These are phyloP conservation scores for Botrytis tulipae DNA, from an alignment of 2,329 filamentous ascomycete genomes.

Conservation along the genomic window DNA sequence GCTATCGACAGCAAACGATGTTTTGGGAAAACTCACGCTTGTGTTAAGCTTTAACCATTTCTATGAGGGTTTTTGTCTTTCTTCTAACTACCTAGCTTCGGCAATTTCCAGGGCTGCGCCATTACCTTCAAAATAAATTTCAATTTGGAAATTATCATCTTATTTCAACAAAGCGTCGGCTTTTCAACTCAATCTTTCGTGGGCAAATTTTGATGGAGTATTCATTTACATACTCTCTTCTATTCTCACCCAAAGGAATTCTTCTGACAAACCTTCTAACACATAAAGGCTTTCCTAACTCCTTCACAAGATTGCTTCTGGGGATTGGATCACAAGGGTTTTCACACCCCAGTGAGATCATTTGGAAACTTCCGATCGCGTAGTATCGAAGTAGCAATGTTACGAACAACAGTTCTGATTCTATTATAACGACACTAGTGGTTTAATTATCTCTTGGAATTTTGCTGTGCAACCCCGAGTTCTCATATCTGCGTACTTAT, in stretches of 20 bases:
- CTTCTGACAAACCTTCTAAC: neutral
- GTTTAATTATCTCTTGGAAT: neutral
- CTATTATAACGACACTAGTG: neutral
- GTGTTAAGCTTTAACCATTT: neutral
- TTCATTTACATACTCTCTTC: neutral
- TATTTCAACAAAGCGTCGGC: neutral
- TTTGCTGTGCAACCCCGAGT: neutral
- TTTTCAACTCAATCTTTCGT: neutral
- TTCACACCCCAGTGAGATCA: neutral
- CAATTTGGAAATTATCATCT: neutral
- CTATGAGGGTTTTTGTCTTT: neutral
- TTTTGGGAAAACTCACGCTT: neutral
- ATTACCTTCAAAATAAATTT: neutral
- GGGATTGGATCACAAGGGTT: neutral
- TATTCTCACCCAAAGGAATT: neutral
- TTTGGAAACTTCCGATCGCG: neutral
- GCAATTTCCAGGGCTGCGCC: neutral
- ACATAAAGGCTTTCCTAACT: neutral
- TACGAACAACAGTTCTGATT: neutral
- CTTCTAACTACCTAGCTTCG: neutral
- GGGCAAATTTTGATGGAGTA: neutral
- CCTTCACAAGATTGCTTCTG: neutral
- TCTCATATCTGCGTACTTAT: neutral
- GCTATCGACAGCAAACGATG: neutral
- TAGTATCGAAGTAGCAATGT: neutral